Conservation (phyloP, 768 basidiomycete species). For the Mycena filopes region DNA sequence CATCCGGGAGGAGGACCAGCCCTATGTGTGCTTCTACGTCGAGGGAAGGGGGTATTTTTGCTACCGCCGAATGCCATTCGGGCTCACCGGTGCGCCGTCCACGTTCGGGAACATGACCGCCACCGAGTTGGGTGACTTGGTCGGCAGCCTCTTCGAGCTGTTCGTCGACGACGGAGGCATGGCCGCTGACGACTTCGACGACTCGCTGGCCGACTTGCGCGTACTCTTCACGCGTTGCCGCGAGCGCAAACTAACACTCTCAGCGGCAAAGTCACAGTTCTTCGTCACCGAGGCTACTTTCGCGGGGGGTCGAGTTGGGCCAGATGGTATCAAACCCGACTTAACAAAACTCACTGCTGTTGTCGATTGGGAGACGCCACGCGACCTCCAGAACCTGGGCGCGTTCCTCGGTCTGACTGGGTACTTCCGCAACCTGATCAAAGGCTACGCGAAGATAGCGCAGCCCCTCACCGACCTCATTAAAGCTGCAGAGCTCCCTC, state of each 20-base stretch:
- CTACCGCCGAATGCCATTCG: slow-evolving; percentile 51
- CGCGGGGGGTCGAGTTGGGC: slow-evolving; percentile 44
- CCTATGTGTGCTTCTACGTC: slow-evolving; percentile 49
- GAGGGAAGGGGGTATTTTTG: slow-evolving; percentile 48
- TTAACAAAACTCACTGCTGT: slow-evolving; percentile 49
- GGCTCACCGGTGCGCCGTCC: slow-evolving; percentile 50
- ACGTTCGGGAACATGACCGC: slow-evolving; percentile 46
- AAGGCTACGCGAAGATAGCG: slow-evolving; percentile 45
- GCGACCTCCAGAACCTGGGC: slow-evolving; percentile 23
- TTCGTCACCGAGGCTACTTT: slow-evolving; percentile 49
- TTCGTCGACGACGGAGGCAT: slow-evolving; percentile 29
- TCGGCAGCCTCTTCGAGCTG: slow-evolving; percentile 24
- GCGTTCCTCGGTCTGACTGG: slow-evolving; percentile 32
- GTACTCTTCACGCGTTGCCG: slow-evolving; percentile 37
- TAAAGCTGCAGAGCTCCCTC: slow-evolving; percentile 33
- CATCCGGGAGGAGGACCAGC: slow-evolving; percentile 35
- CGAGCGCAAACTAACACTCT: slow-evolving; percentile 25
- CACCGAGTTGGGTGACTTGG: slow-evolving; percentile 36
- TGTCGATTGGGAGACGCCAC: slow-evolving; percentile 43
- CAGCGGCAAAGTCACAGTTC: slow-evolving; percentile 34
- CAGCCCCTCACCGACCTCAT: slow-evolving; percentile 45
- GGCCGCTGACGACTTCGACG: slow-evolving; percentile 20
- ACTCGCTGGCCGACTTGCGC: neutral
- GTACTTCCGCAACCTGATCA: slow-evolving; percentile 47
- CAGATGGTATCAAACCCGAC: slow-evolving; percentile 48